These are phyloP conservation scores for Puccinia coronata DNA, from an alignment of 1,284 basidiomycete species.

Conservation along the genomic window DNA sequence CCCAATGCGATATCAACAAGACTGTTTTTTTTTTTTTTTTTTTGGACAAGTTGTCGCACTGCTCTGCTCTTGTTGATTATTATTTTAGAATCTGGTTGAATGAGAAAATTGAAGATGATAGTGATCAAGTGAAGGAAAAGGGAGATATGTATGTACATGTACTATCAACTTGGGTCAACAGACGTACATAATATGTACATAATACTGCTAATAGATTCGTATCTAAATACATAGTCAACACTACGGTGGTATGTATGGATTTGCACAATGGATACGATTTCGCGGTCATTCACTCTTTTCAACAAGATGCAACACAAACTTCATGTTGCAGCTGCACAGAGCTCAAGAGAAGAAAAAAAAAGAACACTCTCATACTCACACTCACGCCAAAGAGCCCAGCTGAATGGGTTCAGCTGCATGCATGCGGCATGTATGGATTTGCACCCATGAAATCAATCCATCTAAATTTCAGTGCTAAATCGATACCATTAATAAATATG, in stretches of 20 bases:
- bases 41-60: background rate
- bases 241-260: too few relatives aligned
- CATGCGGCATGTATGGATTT: background rate
- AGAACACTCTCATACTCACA: too few relatives aligned
- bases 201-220: too few relatives aligned
- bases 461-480: too few relatives aligned
- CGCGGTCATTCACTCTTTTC: too few relatives aligned
- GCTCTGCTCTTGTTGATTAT: too few relatives aligned
- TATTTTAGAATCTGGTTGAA: background rate
- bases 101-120: slow-evolving; percentile 8
- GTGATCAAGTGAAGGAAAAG: slow-evolving; percentile 5
- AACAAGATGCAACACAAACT: background rate
- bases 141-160: background rate
- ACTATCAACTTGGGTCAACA: background rate
- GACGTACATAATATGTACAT: background rate
- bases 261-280: too few relatives aligned
- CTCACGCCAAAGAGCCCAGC: too few relatives aligned
- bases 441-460: too few relatives aligned
- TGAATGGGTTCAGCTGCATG: background rate
- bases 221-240: too few relatives aligned
- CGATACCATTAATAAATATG: background rate
- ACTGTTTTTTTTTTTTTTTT: too few relatives aligned
- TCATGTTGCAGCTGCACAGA: background rate
- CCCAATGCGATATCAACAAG: background rate
- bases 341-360: background rate